Conservation (phyloP, 805 yeast genomes). For the Lipomyces chichibuensis region DNA sequence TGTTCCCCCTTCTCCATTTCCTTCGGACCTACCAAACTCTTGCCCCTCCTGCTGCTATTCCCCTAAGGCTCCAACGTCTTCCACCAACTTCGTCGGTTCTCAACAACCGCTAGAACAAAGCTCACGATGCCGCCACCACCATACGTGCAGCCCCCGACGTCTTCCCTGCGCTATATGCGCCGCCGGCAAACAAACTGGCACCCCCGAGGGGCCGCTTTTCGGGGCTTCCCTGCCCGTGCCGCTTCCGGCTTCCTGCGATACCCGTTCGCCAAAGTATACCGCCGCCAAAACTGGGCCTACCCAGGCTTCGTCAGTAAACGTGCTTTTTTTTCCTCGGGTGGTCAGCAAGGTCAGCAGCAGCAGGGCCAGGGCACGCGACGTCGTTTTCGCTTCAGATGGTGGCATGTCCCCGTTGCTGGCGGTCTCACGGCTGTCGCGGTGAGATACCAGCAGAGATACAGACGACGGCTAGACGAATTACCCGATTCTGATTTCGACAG, state of each 20-base stretch:
- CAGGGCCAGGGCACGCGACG: conserved; percentile 15
- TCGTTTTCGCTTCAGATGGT: conserved; percentile 31
- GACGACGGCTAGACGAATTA: conserved; percentile 4
- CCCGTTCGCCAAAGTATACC: conserved; percentile 27
- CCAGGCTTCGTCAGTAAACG: conserved; percentile 28
- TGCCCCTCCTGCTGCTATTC: neutral
- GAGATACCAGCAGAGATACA: conserved; percentile 24
- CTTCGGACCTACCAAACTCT: too few species aligned
- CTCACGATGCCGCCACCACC: conserved; percentile 36
- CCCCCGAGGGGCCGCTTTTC: conserved; percentile 22
- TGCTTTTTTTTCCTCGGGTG: conserved; percentile 13
- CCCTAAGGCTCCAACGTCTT: conserved; percentile 6
- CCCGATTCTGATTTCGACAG: conserved; percentile 4
- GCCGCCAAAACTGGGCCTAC: conserved; percentile 31
- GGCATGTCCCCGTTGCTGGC: conserved; percentile 37
- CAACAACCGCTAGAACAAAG: neutral
- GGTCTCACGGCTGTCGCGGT: conserved; percentile 30
- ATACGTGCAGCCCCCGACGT: conserved; percentile 34
- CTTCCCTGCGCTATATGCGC: conserved; percentile 34
- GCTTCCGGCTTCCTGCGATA: conserved; percentile 33
- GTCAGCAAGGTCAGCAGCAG: conserved; percentile 9
- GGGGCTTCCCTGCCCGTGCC: conserved; percentile 26
- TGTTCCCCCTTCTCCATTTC: neutral
- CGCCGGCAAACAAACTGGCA: conserved; percentile 25
- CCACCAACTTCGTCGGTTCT: conserved; percentile 7